These are phyloP conservation scores for Candida lessepsii DNA, from an alignment of 805 yeast genomes.

Conservation along the genomic window DNA sequence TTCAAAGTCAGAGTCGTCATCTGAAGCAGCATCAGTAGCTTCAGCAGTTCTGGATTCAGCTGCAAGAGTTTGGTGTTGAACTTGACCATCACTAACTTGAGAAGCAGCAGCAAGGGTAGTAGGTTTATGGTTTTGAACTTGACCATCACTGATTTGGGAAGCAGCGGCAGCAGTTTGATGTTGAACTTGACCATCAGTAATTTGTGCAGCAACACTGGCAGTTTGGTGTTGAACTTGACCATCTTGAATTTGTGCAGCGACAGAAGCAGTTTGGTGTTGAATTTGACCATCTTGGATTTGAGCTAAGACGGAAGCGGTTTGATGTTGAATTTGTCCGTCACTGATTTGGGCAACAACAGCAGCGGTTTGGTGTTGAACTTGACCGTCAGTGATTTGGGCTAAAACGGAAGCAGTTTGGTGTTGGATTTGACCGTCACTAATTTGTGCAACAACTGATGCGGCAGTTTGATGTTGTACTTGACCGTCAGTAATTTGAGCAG, in stretches of 20 bases:
- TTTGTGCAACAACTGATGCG: slow-evolving; percentile 27
- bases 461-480: slow-evolving; percentile 55
- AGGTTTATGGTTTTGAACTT: slow-evolving; percentile 25
- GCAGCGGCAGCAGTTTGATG: slow-evolving; percentile 21
- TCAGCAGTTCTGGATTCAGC: slow-evolving; percentile 23
- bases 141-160: slow-evolving; percentile 31
- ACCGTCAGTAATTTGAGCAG: slow-evolving; percentile 26
- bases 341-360: slow-evolving; percentile 33
- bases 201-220: slow-evolving; percentile 24
- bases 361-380: slow-evolving; percentile 55
- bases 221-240: slow-evolving; percentile 31
- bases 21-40: slow-evolving; percentile 31
- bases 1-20: slow-evolving; percentile 23
- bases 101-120: slow-evolving; percentile 33
- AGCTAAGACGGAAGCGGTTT: slow-evolving; percentile 32
- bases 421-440: slow-evolving; percentile 37
- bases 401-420: slow-evolving; percentile 13
- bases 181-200: slow-evolving; percentile 34
- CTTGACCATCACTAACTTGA: slow-evolving; percentile 36
- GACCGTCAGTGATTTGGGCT: slow-evolving; percentile 26
- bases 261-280: slow-evolving; percentile 40
- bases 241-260: slow-evolving; percentile 34
- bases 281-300: slow-evolving; percentile 41
- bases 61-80: slow-evolving; percentile 23
- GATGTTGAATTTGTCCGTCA: slow-evolving; percentile 50